Percentiles rank a stretch among this genome's conserved stretches.
These are phyloP conservation scores for Closterium sp. DNA, from an alignment of 139 green algal genomes.

Conservation along the genomic window DNA sequence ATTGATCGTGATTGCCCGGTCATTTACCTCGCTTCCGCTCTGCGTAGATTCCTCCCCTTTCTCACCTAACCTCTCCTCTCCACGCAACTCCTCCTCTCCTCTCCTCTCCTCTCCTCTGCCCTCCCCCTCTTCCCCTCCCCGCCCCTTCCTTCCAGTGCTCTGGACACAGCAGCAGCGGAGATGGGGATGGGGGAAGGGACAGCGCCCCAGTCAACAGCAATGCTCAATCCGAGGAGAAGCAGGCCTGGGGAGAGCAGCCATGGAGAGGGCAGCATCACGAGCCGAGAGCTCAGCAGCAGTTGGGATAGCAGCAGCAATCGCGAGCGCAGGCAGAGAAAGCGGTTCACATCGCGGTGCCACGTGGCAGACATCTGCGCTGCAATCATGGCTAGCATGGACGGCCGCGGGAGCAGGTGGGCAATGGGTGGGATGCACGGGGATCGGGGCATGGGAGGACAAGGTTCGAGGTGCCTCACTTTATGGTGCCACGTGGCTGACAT, in stretches of 20 bases:
- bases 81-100: too few relatives aligned
- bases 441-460: too few relatives aligned
- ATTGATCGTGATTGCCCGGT: too few relatives aligned
- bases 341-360: slow-evolving; percentile 68
- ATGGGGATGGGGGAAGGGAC: neutral
- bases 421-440: neutral
- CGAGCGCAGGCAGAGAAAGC: slow-evolving; percentile 45
- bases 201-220: too few relatives aligned
- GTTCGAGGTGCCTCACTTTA: too few relatives aligned
- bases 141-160: neutral
- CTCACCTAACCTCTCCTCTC: too few relatives aligned
- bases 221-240: too few relatives aligned
- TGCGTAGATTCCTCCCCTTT: too few relatives aligned
- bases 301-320: neutral
- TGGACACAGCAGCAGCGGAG: neutral
- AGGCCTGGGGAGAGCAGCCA: neutral
- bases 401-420: neutral
- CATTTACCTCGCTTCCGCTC: too few relatives aligned
- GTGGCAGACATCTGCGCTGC: slow-evolving; percentile 73
- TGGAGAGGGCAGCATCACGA: neutral
- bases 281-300: neutral
- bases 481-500: too few relatives aligned
- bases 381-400: slow-evolving; percentile 64
- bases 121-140: neutral
- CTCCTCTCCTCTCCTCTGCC: too few relatives aligned